Evolutionary conservation across 164 flowering plant genomes (phyloP), one percentile per base, ranked within the genome.

Genomic region (Vitis cinerea): DNA sequence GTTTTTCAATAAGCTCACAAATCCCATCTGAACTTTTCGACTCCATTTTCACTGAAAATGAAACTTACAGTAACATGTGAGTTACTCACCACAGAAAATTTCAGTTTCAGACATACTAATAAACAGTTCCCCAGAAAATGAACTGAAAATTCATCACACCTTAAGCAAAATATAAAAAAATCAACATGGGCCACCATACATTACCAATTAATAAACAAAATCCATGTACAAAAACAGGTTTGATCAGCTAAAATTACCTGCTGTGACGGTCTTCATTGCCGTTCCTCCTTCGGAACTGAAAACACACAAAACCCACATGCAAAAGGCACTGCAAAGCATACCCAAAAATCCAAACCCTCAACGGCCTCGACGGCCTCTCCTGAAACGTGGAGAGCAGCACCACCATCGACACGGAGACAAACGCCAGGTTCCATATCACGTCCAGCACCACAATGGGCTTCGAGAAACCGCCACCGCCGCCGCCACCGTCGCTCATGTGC

Each of bases 271-370:
- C 30, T 9, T 54, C 66, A 54, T 58, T 67, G 16, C 64, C 74
- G 16, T 49, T 61, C 69, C 77, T 71, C 64, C 79, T 68, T 72
- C 72, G 78, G 65, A 59, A 81, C 70, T 85, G 85, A 71, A 75
- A 27, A 66, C 27, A 85, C 14, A 87, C 81, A 54, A 88, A 80
- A 57, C 72, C 92, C 72, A 88, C 87, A 76, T 90, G 95, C 54
- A 88, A 54, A 12, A 85, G 23, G 49, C 95, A 88, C 76, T 85
- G 91, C 12, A 87, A n/a, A 50, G 87, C 84, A 66, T 90, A 90
- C 55, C 92, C 92, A 56, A 31, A 74, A 37, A 87, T 68, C 95
- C 95, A 90, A 69, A 83, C 57, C 81, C 95, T 78, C 59, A 88
- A 66, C 14, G 95, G 95, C 23, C 83, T 83, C 12, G 84, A 70